Percentiles rank a stretch among this genome's conserved stretches.
phyloP scores from a whole-genome alignment of 176 grass and related monocot species.

The Sorghum bicolor region Sorghum_bicolor_NCBIv3 NC_012873.2:60676501-60677000 shows the following conservation, averaged over 20 bases:
- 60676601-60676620: neutral
- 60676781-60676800: slow-evolving; percentile 89
- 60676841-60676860: slow-evolving; percentile 21
- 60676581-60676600: neutral
- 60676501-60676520: slow-evolving; percentile 84
- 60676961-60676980: slow-evolving; percentile 62
- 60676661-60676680: slow-evolving; percentile 85
- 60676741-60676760: slow-evolving; percentile 40
- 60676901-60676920: slow-evolving; percentile 97
- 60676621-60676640: slow-evolving; percentile 67
- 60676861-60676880: neutral
- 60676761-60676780: slow-evolving; percentile 87
- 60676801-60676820: slow-evolving; percentile 60
- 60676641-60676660: slow-evolving; percentile 77
- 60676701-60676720: slow-evolving; percentile 83
- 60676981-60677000: slow-evolving; percentile 72
- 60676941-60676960: slow-evolving; percentile 77
- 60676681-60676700: slow-evolving; percentile 84
- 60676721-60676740: slow-evolving; percentile 42
- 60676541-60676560: slow-evolving; percentile 76
- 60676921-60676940: slow-evolving; percentile 87
- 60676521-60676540: slow-evolving; percentile 86
- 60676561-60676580: slow-evolving; percentile 35
- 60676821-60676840: slow-evolving; percentile 39
- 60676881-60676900: slow-evolving; percentile 66